Base-by-base conservation (phyloP, 441 rosid species). In the Adansonia grandidieri region DNA sequence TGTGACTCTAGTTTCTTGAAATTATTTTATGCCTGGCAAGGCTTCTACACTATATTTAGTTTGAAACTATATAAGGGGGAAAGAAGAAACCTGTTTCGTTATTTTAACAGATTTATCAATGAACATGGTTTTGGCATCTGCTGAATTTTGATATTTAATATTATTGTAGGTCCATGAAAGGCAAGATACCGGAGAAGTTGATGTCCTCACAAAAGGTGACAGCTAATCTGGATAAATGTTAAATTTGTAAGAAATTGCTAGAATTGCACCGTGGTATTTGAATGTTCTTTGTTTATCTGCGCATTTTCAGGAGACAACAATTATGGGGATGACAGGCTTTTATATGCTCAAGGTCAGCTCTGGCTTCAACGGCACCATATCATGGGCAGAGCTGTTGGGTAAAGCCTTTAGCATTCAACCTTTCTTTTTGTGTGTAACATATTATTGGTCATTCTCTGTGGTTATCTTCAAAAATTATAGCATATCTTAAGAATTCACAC, bases 301-400 rank as follows among this genome's bases (percentile, higher is more conserved):
- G 51, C 67, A 19, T 81, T 79, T 69, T 53, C 85, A 96, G 98
- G 99, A 58, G 99, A 96, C 80, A 93, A 90, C 80, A 96, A 94
- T 79, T 15, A 79, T 20, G 84, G 88, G 53, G 97, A 96, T 84
- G 98, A 94, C 83, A 90, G 95, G 60, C 87, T 89, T 82, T 85
- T 94, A 80, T 96, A 96, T 83, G 98, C 97, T 50, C 91, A 88
- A 20, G 98, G 99, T 67, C 98, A 96, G 82, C 82, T 77, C 56
- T 96, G 97, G 97, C 92, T 96, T 84, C 89, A 96, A 83, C 85
- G 93, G 57, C 86, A 92, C 45, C 98, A 96, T 73, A 93, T 96
- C 66, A 89, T 94, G 96, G 97, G 98, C 74, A 88, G 99, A 86
- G 98, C 97, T 66, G 91, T 96, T 48, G 98, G 98, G 97, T 95